Percentiles rank a stretch among this genome's conserved stretches.
Conservation (phyloP, 176 grass and related monocot genomes). For the Stipa capillata region DNA sequence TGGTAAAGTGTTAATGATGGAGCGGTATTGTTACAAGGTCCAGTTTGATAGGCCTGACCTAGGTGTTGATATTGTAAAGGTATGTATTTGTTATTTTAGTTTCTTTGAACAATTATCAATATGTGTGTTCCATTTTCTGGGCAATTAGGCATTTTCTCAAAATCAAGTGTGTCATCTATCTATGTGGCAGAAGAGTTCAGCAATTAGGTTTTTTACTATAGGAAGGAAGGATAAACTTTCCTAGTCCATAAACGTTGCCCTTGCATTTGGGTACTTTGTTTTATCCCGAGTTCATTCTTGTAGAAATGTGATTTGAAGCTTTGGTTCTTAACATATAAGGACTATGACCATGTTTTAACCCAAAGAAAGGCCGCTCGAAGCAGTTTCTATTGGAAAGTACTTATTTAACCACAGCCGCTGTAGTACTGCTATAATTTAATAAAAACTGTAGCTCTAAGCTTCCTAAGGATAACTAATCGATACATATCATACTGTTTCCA, state of each 20-base stretch:
- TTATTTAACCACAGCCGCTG: not conserved
- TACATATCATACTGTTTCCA: not conserved
- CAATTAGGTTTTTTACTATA: not conserved
- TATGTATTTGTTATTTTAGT: constrained; percentile 20
- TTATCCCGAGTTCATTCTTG: not conserved
- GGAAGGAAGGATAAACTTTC: not conserved
- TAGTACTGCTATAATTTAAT: not conserved
- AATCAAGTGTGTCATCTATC: not conserved
- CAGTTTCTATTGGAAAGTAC: not conserved
- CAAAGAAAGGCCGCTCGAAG: not conserved
- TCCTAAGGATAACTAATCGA: not conserved
- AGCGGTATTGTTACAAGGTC: constrained; percentile 34
- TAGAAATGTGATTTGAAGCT: not conserved
- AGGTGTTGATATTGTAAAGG: constrained; percentile 42
- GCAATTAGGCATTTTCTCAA: not conserved
- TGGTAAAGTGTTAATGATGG: constrained; percentile 42
- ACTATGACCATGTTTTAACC: not conserved
- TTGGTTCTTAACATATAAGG: not conserved
- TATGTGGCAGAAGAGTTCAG: not conserved
- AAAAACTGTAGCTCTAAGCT: not conserved
- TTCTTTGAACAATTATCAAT: not conserved
- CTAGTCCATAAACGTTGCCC: not conserved
- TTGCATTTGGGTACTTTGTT: not conserved
- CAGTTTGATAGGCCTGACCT: constrained; percentile 53
- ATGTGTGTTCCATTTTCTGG: not conserved